These are phyloP conservation scores for Rosa multiflora DNA, from an alignment of 306 rosid species.

Conservation along the genomic window DNA sequence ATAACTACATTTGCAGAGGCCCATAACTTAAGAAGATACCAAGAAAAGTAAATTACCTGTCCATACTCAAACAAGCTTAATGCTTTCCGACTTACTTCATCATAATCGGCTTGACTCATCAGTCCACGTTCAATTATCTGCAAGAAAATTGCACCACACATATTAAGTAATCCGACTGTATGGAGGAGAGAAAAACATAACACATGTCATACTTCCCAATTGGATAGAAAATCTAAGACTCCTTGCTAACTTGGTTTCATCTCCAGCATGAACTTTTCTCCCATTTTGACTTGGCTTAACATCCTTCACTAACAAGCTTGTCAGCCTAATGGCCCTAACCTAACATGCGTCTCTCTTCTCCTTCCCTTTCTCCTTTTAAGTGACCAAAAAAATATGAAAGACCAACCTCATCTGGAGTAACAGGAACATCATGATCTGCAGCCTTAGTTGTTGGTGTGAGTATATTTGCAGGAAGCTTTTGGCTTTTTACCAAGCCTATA, in stretches of 20 bases:
- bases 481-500: constrained; percentile 79
- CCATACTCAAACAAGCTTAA: constrained; percentile 77
- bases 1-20: background rate
- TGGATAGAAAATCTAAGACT: background rate
- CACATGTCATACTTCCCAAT: background rate
- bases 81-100: constrained; percentile 80
- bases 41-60: constrained; percentile 55
- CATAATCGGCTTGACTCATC: constrained; percentile 78
- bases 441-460: constrained; percentile 98
- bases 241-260: background rate
- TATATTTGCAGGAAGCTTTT: constrained; percentile 71
- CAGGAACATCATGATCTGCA: constrained; percentile 84
- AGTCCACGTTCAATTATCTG: constrained; percentile 72
- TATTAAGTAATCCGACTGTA: constrained; percentile 9
- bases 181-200: background rate
- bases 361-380: background rate
- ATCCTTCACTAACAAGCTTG: background rate
- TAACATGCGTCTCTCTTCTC: background rate
- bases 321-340: background rate
- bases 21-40: background rate
- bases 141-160: constrained; percentile 29
- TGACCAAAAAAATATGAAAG: background rate
- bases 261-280: background rate
- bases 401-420: constrained; percentile 82
- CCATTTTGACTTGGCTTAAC: background rate